Conservation (phyloP, 495 filamentous ascomycete genomes). For the Paragyromitra xinjiangensis region DNA sequence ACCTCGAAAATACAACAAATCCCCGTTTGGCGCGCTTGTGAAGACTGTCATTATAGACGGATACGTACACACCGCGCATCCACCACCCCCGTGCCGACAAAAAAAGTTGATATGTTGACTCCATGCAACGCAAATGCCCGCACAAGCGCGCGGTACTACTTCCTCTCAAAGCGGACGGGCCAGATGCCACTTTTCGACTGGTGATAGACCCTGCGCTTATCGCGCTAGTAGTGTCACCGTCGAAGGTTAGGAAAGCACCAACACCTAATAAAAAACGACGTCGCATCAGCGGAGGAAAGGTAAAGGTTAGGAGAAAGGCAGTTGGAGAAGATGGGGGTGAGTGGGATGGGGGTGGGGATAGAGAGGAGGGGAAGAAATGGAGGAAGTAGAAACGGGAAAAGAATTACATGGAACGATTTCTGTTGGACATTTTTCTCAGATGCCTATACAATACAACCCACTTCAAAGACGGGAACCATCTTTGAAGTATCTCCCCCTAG, state of each 20-base stretch:
- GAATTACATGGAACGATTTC: slow-evolving; percentile 17
- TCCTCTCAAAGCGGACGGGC: background rate
- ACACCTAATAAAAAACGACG: background rate
- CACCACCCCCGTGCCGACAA: background rate
- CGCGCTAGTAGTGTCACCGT: background rate
- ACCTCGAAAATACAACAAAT: background rate
- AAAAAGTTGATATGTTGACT: slow-evolving; percentile 15
- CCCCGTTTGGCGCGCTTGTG: slow-evolving; percentile 19
- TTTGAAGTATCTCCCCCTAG: background rate
- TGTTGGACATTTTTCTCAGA: background rate
- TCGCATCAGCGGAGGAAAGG: background rate
- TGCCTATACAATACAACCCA: background rate
- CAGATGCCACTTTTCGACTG: background rate
- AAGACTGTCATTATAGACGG: background rate
- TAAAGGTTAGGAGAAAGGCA: background rate
- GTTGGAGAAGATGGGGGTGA: background rate
- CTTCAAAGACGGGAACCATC: background rate
- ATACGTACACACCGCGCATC: slow-evolving; percentile 7
- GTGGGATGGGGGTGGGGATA: background rate
- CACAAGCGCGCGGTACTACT: background rate
- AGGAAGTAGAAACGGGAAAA: background rate
- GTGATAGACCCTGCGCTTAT: background rate
- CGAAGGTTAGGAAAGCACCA: background rate
- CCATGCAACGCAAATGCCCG: slow-evolving; percentile 1
- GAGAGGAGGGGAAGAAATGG: background rate